A percentile compares a stretch with the other conserved stretches of the same genome.
phyloP scores from a whole-genome alignment of 106 monocot species.

The Xerophyta viscosa region DNA sequence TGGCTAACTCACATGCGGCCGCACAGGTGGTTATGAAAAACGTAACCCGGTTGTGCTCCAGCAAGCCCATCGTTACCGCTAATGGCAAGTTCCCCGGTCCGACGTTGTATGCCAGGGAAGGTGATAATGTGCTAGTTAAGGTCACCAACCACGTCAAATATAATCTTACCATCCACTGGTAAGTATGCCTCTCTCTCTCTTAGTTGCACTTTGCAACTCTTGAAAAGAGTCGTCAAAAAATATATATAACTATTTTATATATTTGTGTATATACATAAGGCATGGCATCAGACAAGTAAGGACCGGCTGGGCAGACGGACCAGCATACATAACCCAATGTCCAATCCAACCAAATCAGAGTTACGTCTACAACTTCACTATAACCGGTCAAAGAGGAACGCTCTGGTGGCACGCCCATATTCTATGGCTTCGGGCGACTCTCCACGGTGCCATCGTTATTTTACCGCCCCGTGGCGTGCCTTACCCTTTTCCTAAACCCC shows the following conservation, averaged over 20 bases:
- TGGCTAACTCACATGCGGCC: neutral
- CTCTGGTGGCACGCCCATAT: conserved; percentile 70
- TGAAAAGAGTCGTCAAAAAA: too few relatives aligned
- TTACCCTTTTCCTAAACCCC: conserved; percentile 51
- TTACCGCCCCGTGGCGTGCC: conserved; percentile 45
- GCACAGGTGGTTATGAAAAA: conserved; percentile 51
- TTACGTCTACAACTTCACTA: conserved; percentile 61
- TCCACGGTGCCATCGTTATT: conserved; percentile 66
- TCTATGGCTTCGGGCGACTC: conserved; percentile 44
- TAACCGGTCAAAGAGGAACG: conserved; percentile 59
- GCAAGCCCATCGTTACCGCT: conserved; percentile 56
- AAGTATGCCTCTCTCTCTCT: too few relatives aligned
- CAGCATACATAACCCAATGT: conserved; percentile 76
- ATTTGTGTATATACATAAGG: conserved; percentile 12
- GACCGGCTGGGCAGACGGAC: conserved; percentile 67
- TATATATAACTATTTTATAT: neutral
- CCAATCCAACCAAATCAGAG: conserved; percentile 43
- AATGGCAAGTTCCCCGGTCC: conserved; percentile 61
- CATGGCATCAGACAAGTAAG: conserved; percentile 55
- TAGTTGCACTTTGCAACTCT: too few relatives aligned
- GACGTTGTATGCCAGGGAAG: conserved; percentile 57
- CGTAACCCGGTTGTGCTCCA: conserved; percentile 31
- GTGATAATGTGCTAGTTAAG: conserved; percentile 56
- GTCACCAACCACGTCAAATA: conserved; percentile 57
- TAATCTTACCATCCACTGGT: conserved; percentile 80